Evolutionary conservation across 176 grass and related monocot genomes (phyloP), one percentile per base, ranked within the genome.

Genomic region (Calamus simplicifolius): DNA sequence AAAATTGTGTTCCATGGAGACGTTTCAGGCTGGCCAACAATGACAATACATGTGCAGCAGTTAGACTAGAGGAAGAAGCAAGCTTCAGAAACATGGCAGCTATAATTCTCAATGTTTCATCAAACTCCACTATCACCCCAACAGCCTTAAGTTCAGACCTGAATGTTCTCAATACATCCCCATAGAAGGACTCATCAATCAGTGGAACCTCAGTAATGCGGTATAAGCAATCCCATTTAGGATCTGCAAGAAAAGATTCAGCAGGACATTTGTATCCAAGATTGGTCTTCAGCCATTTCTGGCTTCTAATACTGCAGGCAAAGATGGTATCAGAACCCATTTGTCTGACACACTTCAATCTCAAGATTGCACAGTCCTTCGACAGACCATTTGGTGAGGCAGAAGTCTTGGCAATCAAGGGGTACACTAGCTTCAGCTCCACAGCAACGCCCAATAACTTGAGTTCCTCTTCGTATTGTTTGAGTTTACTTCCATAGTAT

Each of bases 151-250:
- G 52, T 52, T 88, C 81, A 56, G 70, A 68, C 69, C 70, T 58
- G 52, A 76, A 95, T 31, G 75, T 72, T 27, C 49, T 56, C 13
- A 77, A 70, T 27, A 38, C 16, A 51, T 4, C 64, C 4, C 72
- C 89, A 55, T 89, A 95, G 52, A 74, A 85, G 52, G 49, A 25
- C n/a, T 61, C 63, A 72, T 95, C 81, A 71, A 95, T 73, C 12
- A 89, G 2, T 2, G 81, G 75, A 68, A 76, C 25, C 10, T 6
- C 52, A 1, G 73, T 13, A 5, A 88, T 70, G 6, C 81, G 27
- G 38, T 75, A 78, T 3, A 77, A 18, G 56, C 72, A 74, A 17
- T 73, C 71, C 80, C 80, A 88, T 54, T 77, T 64, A 49, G 77
- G 60, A 52, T 64, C 23, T 12, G 71, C 64, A 62, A 88, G 66